Evolutionary conservation across 2,329 filamentous ascomycete species (phyloP).

Genomic region (Diaporthe destruens): DNA sequence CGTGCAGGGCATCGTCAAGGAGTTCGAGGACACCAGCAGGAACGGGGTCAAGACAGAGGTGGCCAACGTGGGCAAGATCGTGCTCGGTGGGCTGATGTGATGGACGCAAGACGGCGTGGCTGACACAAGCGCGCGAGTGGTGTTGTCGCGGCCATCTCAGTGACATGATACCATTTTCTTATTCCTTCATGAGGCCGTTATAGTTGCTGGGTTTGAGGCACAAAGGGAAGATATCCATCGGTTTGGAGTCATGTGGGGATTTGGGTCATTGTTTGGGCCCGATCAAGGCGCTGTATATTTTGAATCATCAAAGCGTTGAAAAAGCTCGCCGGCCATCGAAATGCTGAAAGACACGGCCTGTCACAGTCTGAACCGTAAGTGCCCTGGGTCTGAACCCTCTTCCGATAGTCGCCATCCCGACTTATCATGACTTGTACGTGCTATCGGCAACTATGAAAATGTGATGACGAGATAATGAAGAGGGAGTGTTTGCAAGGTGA

Average conservation of each 20-base stretch:
- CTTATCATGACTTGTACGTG: neutral
- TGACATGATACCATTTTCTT: slow-evolving; percentile 41
- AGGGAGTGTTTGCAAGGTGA: neutral
- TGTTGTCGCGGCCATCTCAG: neutral
- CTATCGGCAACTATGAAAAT: neutral
- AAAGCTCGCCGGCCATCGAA: neutral
- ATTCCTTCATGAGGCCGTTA: slow-evolving; percentile 23
- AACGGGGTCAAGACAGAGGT: slow-evolving; percentile 83
- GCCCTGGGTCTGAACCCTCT: neutral
- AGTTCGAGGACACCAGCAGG: slow-evolving; percentile 91
- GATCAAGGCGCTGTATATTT: neutral
- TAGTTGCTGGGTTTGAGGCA: slow-evolving; percentile 34
- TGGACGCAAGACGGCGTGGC: neutral
- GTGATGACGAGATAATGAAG: neutral
- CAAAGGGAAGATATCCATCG: slow-evolving; percentile 37
- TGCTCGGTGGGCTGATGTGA: slow-evolving; percentile 86
- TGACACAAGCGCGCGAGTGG: slow-evolving; percentile 6
- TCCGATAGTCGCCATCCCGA: neutral
- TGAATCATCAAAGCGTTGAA: neutral
- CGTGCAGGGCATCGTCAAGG: slow-evolving; percentile 85
- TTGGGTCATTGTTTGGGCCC: slow-evolving; percentile 11
- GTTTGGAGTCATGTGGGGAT: slow-evolving; percentile 14
- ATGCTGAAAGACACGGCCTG: neutral
- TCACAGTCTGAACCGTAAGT: neutral
- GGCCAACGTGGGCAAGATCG: slow-evolving; percentile 86